Conservation (phyloP, 139 green algal species). For the Chlamydomonas sp. region DNA sequence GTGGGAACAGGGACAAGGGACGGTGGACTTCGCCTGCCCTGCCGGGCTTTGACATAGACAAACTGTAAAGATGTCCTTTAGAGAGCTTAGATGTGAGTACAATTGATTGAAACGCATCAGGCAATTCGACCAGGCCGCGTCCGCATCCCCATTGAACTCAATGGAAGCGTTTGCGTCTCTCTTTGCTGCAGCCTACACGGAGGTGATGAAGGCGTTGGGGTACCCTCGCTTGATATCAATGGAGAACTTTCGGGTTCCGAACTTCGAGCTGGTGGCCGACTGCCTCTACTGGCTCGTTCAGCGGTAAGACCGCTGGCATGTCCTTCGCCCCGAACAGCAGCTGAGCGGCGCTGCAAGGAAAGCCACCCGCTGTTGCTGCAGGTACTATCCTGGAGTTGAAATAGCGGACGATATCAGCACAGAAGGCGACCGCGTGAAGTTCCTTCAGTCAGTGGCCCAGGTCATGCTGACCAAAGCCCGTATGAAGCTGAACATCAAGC, state of each 20-base stretch:
- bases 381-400: constrained; percentile 64
- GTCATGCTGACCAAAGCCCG: constrained; percentile 77
- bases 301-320: constrained; percentile 54
- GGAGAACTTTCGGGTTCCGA: constrained; percentile 81
- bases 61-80: constrained; percentile 56
- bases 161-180: background rate
- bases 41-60: background rate
- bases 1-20: no score
- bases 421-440: constrained; percentile 77
- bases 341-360: background rate
- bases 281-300: constrained; percentile 85
- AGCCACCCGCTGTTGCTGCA: constrained; percentile 18
- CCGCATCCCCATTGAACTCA: background rate
- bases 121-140: background rate
- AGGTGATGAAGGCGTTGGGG: constrained; percentile 80
- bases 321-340: background rate
- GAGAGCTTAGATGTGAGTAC: constrained; percentile 64
- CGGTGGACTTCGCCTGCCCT: no score
- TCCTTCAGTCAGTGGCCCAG: constrained; percentile 72
- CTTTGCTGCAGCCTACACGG: constrained; percentile 70
- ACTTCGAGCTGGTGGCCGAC: constrained; percentile 91
- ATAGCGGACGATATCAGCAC: constrained; percentile 83
- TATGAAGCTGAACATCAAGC: constrained; percentile 88
- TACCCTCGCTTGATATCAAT: constrained; percentile 80
- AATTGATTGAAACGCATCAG: background rate